These are phyloP conservation scores for Aspergillus campestris DNA, from an alignment of 495 filamentous ascomycete species.

Conservation along the genomic window DNA sequence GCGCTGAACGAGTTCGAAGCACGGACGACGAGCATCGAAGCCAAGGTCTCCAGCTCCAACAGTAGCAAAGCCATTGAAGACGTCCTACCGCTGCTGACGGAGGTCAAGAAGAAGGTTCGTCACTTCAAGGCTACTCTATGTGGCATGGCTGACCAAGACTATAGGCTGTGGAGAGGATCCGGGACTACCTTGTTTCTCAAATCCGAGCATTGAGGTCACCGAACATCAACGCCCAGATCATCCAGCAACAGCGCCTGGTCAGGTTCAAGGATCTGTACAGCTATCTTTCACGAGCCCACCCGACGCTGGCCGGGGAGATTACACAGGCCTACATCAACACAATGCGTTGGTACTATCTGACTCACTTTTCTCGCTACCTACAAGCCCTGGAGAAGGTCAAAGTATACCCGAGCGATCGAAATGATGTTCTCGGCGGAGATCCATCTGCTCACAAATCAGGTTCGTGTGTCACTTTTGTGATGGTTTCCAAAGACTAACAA, in stretches of 20 bases:
- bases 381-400: constrained; percentile 77
- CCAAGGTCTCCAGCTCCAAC: constrained; percentile 47
- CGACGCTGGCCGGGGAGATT: constrained; percentile 75
- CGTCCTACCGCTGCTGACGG: constrained; percentile 72
- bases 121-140: background rate
- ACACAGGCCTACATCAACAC: constrained; percentile 94
- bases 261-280: constrained; percentile 78
- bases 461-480: constrained; percentile 13
- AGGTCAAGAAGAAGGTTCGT: constrained; percentile 70
- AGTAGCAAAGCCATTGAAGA: constrained; percentile 71
- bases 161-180: constrained; percentile 83
- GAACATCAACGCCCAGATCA: constrained; percentile 90
- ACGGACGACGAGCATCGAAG: constrained; percentile 62
- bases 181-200: constrained; percentile 87
- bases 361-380: constrained; percentile 83
- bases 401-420: constrained; percentile 71
- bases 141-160: constrained; percentile 7
- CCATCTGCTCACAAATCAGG: constrained; percentile 53
- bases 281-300: constrained; percentile 74
- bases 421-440: constrained; percentile 76
- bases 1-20: constrained; percentile 78
- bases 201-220: constrained; percentile 89
- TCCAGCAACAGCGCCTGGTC: constrained; percentile 84
- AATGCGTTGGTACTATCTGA: constrained; percentile 96
- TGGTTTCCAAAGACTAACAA: constrained; percentile 3